phyloP scores from a whole-genome alignment of 2,329 filamentous ascomycete genomes.

The Ustilaginoidea virens region DNA sequence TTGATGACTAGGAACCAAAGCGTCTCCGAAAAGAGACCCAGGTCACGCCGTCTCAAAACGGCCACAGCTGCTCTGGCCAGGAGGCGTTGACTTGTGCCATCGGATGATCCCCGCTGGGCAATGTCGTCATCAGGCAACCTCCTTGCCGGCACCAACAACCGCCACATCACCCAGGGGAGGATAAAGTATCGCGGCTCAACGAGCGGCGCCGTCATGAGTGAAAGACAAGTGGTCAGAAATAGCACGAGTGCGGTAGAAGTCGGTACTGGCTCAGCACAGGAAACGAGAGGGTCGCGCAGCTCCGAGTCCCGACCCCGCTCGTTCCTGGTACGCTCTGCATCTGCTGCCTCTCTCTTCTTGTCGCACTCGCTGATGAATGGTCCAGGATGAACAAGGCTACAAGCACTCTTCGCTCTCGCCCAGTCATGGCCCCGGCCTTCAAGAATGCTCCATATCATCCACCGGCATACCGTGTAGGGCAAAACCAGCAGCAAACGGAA shows the following conservation, averaged over 20 bases:
- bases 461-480: constrained; percentile 56
- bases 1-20: constrained; percentile 55
- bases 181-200: constrained; percentile 97
- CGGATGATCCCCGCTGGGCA: neutral
- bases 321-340: constrained; percentile 5
- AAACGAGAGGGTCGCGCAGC: constrained; percentile 11
- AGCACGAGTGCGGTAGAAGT: constrained; percentile 40
- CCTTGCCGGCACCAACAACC: constrained; percentile 55
- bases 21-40: constrained; percentile 45
- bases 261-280: constrained; percentile 17
- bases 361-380: constrained; percentile 13
- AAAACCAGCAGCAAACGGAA: constrained; percentile 54
- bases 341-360: constrained; percentile 5
- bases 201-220: constrained; percentile 73
- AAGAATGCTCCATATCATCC: constrained; percentile 50
- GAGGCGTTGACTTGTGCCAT: no score
- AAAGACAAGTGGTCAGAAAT: constrained; percentile 56
- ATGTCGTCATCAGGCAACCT: constrained; percentile 9
- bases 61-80: no score
- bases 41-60: constrained; percentile 16
- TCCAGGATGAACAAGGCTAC: neutral
- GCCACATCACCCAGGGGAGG: constrained; percentile 86
- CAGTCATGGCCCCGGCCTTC: constrained; percentile 24
- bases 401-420: no score
- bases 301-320: constrained; percentile 8